Evolutionary conservation across 495 filamentous ascomycete species (phyloP).

Genomic region (Daldinia childiae): DNA sequence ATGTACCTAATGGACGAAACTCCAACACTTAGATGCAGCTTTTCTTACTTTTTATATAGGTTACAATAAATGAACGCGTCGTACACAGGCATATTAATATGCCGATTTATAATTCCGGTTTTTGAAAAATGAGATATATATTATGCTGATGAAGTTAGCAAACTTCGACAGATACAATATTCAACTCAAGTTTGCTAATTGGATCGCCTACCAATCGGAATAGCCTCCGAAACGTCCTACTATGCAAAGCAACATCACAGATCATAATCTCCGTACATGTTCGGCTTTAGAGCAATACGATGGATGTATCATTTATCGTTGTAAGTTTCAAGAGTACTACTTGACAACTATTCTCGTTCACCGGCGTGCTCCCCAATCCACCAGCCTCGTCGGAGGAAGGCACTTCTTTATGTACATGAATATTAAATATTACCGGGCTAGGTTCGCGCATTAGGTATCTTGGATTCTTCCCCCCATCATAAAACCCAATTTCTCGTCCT

Average conservation of each 20-base stretch:
- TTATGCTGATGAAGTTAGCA: not conserved
- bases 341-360: slow-evolving; percentile 40
- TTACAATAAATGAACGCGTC: not conserved
- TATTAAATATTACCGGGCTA: slow-evolving; percentile 53
- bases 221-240: no score
- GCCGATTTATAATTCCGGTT: not conserved
- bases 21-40: not conserved
- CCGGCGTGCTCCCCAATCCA: slow-evolving; percentile 27
- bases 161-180: not conserved
- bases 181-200: not conserved
- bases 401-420: slow-evolving; percentile 46
- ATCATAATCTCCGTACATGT: not conserved
- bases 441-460: slow-evolving; percentile 48
- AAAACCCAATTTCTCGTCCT: slow-evolving; percentile 42
- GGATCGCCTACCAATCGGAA: not conserved
- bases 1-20: not conserved
- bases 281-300: slow-evolving; percentile 46
- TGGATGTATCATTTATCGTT: slow-evolving; percentile 46
- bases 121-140: not conserved
- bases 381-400: slow-evolving; percentile 26
- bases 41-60: not conserved
- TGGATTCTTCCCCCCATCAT: slow-evolving; percentile 35
- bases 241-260: not conserved
- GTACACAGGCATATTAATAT: not conserved
- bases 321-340: slow-evolving; percentile 44